Evolutionary conservation across 345 rosid species (phyloP).

Genomic region (Acer negundo): DNA sequence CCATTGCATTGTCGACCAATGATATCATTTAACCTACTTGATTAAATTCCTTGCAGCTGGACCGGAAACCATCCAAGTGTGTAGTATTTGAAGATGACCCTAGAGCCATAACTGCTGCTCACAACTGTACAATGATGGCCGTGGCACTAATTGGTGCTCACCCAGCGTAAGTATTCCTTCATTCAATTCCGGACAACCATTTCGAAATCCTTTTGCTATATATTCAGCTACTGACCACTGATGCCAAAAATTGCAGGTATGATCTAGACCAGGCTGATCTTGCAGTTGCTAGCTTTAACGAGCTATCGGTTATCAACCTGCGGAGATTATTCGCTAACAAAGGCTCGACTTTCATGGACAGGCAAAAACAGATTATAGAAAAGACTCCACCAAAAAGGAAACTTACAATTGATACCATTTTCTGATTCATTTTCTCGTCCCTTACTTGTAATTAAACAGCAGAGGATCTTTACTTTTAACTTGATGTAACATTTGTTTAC

Average conservation of each 20-base stretch:
- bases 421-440: conserved; percentile 39
- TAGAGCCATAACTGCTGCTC: conserved; percentile 88
- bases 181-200: neutral
- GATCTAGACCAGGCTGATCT: conserved; percentile 95
- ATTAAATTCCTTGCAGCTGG: conserved; percentile 58
- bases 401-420: conserved; percentile 83
- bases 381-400: conserved; percentile 76
- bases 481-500: neutral
- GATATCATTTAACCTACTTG: conserved; percentile 12
- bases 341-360: conserved; percentile 89
- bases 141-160: conserved; percentile 84
- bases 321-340: conserved; percentile 86
- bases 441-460: conserved; percentile 20
- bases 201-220: neutral
- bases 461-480: neutral
- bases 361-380: conserved; percentile 76
- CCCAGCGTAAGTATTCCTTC: conserved; percentile 63
- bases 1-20: neutral
- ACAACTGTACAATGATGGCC: conserved; percentile 99
- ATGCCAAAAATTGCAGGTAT: conserved; percentile 54
- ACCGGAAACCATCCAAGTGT: conserved; percentile 92
- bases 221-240: conserved; percentile 6
- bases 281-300: conserved; percentile 72
- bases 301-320: conserved; percentile 90
- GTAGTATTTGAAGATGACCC: conserved; percentile 96